Conservation (phyloP, 257 asterid species). For the Primulina eburnea region DNA sequence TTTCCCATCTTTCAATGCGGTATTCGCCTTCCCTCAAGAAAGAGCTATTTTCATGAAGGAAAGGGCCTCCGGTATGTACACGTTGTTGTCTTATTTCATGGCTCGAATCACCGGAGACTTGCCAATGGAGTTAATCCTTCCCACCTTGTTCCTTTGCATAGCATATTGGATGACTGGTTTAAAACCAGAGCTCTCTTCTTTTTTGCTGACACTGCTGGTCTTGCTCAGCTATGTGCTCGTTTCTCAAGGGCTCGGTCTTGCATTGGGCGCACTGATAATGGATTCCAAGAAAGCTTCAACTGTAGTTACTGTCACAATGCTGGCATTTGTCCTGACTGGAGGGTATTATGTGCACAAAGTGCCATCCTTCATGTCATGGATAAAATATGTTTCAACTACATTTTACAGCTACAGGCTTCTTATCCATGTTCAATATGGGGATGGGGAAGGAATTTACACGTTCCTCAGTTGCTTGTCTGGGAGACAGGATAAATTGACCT, state of each 20-base stretch:
- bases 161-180: slow-evolving; percentile 54
- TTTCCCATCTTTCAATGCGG: slow-evolving; percentile 40
- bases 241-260: slow-evolving; percentile 52
- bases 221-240: slow-evolving; percentile 44
- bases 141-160: slow-evolving; percentile 39
- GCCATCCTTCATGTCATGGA: slow-evolving; percentile 40
- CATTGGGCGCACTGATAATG: slow-evolving; percentile 50
- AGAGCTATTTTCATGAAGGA: slow-evolving; percentile 44
- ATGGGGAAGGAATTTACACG: slow-evolving; percentile 37
- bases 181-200: slow-evolving; percentile 38
- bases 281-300: slow-evolving; percentile 56
- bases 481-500: slow-evolving; percentile 23
- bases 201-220: slow-evolving; percentile 32
- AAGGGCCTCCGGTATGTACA: slow-evolving; percentile 54
- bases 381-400: slow-evolving; percentile 50
- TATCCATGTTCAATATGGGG: slow-evolving; percentile 42
- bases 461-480: slow-evolving; percentile 33
- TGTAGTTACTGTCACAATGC: slow-evolving; percentile 49
- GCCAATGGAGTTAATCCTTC: slow-evolving; percentile 58
- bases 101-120: slow-evolving; percentile 45
- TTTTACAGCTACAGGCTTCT: slow-evolving; percentile 43
- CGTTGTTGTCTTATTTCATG: slow-evolving; percentile 49
- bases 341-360: slow-evolving; percentile 51
- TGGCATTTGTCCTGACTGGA: slow-evolving; percentile 45
- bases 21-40: slow-evolving; percentile 47